A percentile compares a stretch with the other conserved stretches of the same genome.
Evolutionary conservation across 768 basidiomycete species (phyloP).

Genomic region (Panellus pusillus): DNA sequence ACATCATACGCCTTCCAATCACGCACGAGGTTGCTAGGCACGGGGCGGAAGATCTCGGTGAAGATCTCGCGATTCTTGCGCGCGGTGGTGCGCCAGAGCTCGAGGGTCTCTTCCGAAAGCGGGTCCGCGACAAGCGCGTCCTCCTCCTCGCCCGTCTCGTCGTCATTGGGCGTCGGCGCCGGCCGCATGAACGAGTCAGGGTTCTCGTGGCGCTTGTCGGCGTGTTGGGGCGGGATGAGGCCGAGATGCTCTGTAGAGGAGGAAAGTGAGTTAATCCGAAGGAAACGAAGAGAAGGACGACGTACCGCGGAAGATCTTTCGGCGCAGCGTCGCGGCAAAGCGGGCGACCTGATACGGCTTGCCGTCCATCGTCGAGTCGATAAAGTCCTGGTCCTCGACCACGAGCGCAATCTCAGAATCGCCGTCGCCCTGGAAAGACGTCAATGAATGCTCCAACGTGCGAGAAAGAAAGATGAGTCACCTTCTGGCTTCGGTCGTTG

Average conservation of each 20-base stretch:
- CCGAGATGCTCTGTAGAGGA: slow-evolving; percentile 73
- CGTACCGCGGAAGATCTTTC: slow-evolving; percentile 79
- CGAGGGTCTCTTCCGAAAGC: slow-evolving; percentile 56
- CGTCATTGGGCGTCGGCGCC: slow-evolving; percentile 67
- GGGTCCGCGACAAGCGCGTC: slow-evolving; percentile 80
- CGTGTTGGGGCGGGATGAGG: slow-evolving; percentile 73
- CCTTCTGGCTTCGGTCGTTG: slow-evolving; percentile 85
- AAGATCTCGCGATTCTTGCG: slow-evolving; percentile 82
- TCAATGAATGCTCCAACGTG: slow-evolving; percentile 1
- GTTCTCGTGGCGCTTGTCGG: slow-evolving; percentile 32
- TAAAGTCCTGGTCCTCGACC: slow-evolving; percentile 82
- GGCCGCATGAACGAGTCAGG: slow-evolving; percentile 74
- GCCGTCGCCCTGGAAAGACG: slow-evolving; percentile 66
- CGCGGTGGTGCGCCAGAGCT: slow-evolving; percentile 71
- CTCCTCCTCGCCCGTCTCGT: slow-evolving; percentile 58
- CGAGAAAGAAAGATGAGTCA: slow-evolving; percentile 20
- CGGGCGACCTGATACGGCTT: slow-evolving; percentile 67
- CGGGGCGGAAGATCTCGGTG: slow-evolving; percentile 82
- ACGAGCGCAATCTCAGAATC: slow-evolving; percentile 95
- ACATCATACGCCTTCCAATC: slow-evolving; percentile 81
- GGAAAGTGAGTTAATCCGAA: slow-evolving; percentile 5
- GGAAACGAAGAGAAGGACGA: slow-evolving; percentile 1
- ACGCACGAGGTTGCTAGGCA: slow-evolving; percentile 80
- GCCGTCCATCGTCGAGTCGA: slow-evolving; percentile 79
- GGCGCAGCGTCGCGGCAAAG: slow-evolving; percentile 82